Evolutionary conservation across 2,329 filamentous ascomycete species (phyloP).

Genomic region (Pseudogymnoascus verrucosus): DNA sequence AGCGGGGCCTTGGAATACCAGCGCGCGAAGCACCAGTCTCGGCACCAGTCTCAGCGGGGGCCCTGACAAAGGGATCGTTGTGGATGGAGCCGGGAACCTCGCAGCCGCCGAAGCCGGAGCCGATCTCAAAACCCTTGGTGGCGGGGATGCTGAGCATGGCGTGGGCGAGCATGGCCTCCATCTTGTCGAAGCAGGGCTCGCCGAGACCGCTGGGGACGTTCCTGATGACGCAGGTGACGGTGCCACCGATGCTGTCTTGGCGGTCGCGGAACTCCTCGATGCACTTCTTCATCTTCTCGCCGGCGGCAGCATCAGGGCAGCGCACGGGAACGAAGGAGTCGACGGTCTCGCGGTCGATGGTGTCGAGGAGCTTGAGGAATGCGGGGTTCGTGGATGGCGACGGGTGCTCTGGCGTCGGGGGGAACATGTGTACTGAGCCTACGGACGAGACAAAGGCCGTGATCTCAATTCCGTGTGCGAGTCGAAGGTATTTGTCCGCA

Average conservation of each 20-base stretch:
- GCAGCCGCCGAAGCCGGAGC: conserved; percentile 82
- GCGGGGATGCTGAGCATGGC: conserved; percentile 94
- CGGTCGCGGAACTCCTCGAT: conserved; percentile 72
- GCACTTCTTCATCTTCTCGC: conserved; percentile 65
- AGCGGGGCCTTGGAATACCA: conserved; percentile 46
- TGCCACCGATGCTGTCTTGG: conserved; percentile 86
- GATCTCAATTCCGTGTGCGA: conserved; percentile 81
- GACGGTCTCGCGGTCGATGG: conserved; percentile 65
- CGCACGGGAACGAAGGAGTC: conserved; percentile 80
- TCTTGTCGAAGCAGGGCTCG: conserved; percentile 91
- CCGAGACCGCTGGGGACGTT: conserved; percentile 80
- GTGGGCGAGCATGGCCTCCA: conserved; percentile 84
- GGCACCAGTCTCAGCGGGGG: conserved; percentile 37
- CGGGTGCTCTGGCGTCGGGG: conserved; percentile 59
- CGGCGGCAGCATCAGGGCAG: conserved; percentile 63
- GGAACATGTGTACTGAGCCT: conserved; percentile 70
- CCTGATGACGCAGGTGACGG: conserved; percentile 86
- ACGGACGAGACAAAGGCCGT: conserved; percentile 84
- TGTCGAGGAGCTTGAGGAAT: conserved; percentile 67
- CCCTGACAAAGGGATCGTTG: conserved; percentile 74
- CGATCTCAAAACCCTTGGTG: conserved; percentile 92
- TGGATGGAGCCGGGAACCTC: conserved; percentile 82
- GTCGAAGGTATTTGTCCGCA: conserved; percentile 80
- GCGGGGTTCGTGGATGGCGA: conserved; percentile 65
- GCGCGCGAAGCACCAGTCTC: conserved; percentile 37